Conservation (phyloP, 441 rosid genomes). For the Populus hybrid region DNA sequence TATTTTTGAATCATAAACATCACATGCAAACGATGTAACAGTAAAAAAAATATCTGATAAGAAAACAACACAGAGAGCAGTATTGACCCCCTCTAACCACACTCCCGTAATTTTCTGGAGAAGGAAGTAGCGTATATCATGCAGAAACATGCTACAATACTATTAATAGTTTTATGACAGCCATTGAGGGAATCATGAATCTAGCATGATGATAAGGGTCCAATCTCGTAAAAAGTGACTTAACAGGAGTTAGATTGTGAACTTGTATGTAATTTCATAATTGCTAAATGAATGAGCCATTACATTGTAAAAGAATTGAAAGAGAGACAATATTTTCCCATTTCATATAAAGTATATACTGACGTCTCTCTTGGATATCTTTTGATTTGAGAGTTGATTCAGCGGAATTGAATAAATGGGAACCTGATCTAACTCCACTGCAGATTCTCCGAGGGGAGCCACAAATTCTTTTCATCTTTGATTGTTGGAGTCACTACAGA, state of each 20-base stretch:
- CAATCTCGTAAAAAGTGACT: neutral
- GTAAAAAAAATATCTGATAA: neutral
- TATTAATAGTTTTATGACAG: neutral
- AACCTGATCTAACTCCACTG: neutral
- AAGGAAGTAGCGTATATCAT: neutral
- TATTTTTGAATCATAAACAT: neutral
- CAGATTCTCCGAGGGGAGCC: neutral
- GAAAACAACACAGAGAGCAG: neutral
- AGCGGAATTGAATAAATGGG: slow-evolving; percentile 2
- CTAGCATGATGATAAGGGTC: neutral
- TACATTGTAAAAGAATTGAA: neutral
- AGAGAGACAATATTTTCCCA: neutral
- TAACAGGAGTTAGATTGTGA: neutral
- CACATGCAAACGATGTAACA: neutral
- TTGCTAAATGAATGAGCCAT: slow-evolving; percentile 1
- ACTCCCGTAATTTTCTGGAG: neutral
- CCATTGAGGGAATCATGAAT: neutral
- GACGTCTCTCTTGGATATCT: slow-evolving; percentile 9
- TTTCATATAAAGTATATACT: neutral
- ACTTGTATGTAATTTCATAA: neutral
- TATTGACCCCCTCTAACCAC: neutral
- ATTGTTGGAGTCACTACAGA: neutral
- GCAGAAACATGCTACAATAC: neutral
- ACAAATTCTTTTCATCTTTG: neutral
- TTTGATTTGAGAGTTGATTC: slow-evolving; percentile 1